These are phyloP conservation scores for Phytophthora sp. DNA, from an alignment of 352 stramenopile species.

Conservation along the genomic window DNA sequence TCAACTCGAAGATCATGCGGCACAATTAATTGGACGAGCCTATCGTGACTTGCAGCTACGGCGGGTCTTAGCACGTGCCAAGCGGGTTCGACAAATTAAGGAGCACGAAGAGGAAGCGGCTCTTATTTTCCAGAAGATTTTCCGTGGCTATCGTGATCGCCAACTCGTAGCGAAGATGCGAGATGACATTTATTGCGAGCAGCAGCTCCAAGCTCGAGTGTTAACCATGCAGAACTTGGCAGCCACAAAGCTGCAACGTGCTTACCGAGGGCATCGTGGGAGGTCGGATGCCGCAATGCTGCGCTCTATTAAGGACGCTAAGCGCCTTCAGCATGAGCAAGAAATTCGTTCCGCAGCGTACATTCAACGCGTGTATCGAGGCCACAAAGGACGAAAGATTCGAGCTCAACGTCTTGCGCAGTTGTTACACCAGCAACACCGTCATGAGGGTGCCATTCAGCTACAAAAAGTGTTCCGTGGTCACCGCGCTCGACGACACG, in stretches of 20 bases:
- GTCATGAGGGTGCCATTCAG: conserved; percentile 52
- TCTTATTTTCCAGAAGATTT: conserved; percentile 79
- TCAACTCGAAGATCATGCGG: conserved; percentile 39
- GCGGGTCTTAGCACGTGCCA: conserved; percentile 52
- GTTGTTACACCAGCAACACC: conserved; percentile 53
- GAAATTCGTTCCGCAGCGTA: conserved; percentile 53
- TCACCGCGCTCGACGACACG: conserved; percentile 54
- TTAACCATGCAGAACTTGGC: conserved; percentile 64
- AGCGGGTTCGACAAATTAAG: conserved; percentile 60
- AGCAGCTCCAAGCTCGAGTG: conserved; percentile 59
- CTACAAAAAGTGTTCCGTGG: conserved; percentile 82
- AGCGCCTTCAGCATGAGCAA: conserved; percentile 46
- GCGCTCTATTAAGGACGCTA: conserved; percentile 52
- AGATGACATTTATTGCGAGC: conserved; percentile 49
- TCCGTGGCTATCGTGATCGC: conserved; percentile 66
- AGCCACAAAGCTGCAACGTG: conserved; percentile 74
- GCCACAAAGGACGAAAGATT: conserved; percentile 59
- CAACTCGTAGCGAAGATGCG: conserved; percentile 47
- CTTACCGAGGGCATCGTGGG: conserved; percentile 68
- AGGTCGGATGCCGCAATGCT: conserved; percentile 56
- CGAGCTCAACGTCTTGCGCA: conserved; percentile 55
- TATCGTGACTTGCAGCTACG: conserved; percentile 67
- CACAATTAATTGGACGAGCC: conserved; percentile 46
- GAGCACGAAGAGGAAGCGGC: conserved; percentile 63
- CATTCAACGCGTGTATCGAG: conserved; percentile 83